A percentile compares a stretch with the other conserved stretches of the same genome.
phyloP scores from a whole-genome alignment of 192 early-diverging fungal species.

The Coemansia sp. region DNA sequence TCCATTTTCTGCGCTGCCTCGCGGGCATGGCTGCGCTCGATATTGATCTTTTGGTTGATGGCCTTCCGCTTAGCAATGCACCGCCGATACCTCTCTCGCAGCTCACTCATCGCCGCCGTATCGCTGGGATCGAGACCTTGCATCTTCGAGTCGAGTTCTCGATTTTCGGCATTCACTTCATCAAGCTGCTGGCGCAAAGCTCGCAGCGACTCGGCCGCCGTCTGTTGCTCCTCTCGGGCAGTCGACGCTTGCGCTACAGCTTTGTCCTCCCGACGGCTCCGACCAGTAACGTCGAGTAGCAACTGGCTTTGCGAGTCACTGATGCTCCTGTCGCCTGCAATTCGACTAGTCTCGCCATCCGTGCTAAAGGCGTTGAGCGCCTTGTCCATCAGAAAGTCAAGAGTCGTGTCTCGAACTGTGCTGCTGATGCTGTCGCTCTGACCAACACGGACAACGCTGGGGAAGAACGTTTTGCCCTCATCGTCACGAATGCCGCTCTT shows the following conservation, averaged over 20 bases:
- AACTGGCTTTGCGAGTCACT: conserved; percentile 23
- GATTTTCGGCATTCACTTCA: conserved; percentile 27
- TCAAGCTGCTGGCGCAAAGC: conserved; percentile 17
- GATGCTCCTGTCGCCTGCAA: conserved; percentile 8
- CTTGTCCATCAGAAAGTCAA: conserved; percentile 68
- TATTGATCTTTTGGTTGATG: conserved; percentile 15
- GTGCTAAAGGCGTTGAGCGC: conserved; percentile 50
- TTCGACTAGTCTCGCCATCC: neutral
- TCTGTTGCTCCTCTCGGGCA: conserved; percentile 14
- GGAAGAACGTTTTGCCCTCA: conserved; percentile 57
- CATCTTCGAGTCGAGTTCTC: conserved; percentile 17
- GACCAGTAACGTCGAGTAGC: conserved; percentile 28
- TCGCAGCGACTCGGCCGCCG: conserved; percentile 10
- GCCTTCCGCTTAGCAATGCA: conserved; percentile 11
- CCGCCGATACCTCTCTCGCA: conserved; percentile 19
- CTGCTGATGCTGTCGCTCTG: conserved; percentile 68
- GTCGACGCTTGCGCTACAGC: conserved; percentile 1
- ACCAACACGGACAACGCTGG: conserved; percentile 83
- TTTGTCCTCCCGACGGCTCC: conserved; percentile 14
- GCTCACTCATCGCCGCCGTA: conserved; percentile 6
- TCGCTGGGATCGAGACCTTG: conserved; percentile 23
- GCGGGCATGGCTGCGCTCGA: conserved; percentile 36
- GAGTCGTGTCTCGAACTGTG: conserved; percentile 67
- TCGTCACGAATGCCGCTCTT: conserved; percentile 66
- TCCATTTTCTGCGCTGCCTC: conserved; percentile 51